A percentile compares a stretch with the other conserved stretches of the same genome.
Evolutionary conservation across 164 flowering plant species (phyloP).

Genomic region (Cinnamomum chago): DNA sequence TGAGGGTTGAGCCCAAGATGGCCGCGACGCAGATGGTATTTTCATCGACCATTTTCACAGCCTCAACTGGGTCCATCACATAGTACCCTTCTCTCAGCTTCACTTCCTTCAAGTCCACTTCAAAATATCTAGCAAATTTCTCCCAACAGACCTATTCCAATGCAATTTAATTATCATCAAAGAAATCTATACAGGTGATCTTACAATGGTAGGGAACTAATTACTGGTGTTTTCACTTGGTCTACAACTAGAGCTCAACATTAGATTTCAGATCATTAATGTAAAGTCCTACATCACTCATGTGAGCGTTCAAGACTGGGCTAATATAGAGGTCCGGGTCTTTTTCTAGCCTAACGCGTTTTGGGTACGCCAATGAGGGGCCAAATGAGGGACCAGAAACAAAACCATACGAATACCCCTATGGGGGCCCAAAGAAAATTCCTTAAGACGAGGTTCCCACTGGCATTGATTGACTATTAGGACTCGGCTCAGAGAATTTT

Average conservation of each 20-base stretch:
- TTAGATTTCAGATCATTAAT: neutral
- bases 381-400: too few relatives aligned
- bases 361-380: too few relatives aligned
- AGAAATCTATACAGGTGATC: neutral
- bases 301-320: too few relatives aligned
- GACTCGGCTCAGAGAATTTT: too few relatives aligned
- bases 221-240: neutral
- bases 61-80: conserved; percentile 19
- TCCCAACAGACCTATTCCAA: conserved; percentile 18
- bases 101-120: conserved; percentile 20
- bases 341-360: too few relatives aligned
- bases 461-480: too few relatives aligned
- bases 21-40: conserved; percentile 17
- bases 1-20: conserved; percentile 19
- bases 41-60: conserved; percentile 21
- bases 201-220: neutral
- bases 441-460: too few relatives aligned
- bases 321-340: too few relatives aligned
- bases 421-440: too few relatives aligned
- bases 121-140: conserved; percentile 19
- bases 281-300: too few relatives aligned
- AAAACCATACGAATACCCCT: too few relatives aligned
- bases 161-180: neutral
- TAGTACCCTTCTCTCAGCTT: conserved; percentile 19
- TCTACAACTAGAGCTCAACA: neutral